Percentiles rank a stretch among this genome's conserved stretches.
Conservation (phyloP, 2,329 filamentous ascomycete genomes). For the Zarea fungicola region DNA sequence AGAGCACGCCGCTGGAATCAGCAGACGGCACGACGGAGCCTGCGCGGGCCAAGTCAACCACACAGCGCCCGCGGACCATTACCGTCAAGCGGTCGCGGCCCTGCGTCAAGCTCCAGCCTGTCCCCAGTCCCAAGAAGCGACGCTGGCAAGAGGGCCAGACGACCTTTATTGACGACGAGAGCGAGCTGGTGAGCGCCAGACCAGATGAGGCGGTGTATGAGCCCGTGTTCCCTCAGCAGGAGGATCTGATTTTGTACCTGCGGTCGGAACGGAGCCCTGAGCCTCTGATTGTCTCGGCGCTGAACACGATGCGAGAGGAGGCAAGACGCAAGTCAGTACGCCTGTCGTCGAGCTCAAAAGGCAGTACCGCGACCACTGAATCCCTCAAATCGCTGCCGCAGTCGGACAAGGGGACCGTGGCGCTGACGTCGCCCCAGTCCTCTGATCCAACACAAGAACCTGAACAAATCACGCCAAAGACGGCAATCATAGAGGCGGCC, state of each 20-base stretch:
- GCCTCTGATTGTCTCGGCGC: slow-evolving; percentile 39
- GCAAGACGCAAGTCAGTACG: neutral
- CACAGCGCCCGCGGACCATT: slow-evolving; percentile 27
- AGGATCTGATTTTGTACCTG: slow-evolving; percentile 54
- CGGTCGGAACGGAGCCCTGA: slow-evolving; percentile 36
- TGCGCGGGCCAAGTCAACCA: slow-evolving; percentile 18
- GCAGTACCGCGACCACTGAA: neutral
- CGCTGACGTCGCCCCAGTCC: neutral
- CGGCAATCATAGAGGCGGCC: neutral
- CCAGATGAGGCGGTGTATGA: slow-evolving; percentile 24
- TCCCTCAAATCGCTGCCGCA: neutral
- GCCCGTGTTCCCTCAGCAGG: slow-evolving; percentile 46
- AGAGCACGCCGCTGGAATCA: neutral
- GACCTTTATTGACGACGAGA: slow-evolving; percentile 35
- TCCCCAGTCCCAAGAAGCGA: slow-evolving; percentile 25
- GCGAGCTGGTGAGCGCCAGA: slow-evolving; percentile 28
- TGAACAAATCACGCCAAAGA: slow-evolving; percentile 3
- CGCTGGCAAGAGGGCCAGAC: slow-evolving; percentile 19
- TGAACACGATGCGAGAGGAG: slow-evolving; percentile 39
- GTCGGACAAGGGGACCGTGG: neutral
- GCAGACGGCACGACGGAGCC: neutral
- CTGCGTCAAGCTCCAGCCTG: slow-evolving; percentile 24
- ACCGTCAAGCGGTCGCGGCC: slow-evolving; percentile 25
- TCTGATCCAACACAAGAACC: neutral
- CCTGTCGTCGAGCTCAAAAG: neutral